A percentile compares a stretch with the other conserved stretches of the same genome.
phyloP scores from a whole-genome alignment of 2,329 filamentous ascomycete genomes.

The Arthroderma sp. region DNA sequence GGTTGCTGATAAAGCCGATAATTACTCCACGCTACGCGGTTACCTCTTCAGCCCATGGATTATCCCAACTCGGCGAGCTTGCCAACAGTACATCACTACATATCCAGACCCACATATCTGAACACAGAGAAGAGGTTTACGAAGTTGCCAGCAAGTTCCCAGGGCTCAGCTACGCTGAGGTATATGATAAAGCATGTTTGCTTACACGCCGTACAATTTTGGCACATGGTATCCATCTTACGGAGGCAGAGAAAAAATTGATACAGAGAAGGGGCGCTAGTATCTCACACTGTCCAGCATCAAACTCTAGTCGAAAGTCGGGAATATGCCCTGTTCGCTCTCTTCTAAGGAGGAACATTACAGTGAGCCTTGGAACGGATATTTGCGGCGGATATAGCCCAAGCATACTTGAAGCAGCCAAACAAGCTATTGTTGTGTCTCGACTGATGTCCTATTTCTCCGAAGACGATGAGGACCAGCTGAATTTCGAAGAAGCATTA shows the following conservation, averaged over 20 bases:
- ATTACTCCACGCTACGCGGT: constrained; percentile 58
- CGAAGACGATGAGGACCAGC: constrained; percentile 32
- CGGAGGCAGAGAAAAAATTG: constrained; percentile 49
- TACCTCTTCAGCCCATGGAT: constrained; percentile 50
- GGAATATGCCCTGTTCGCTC: constrained; percentile 64
- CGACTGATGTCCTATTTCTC: constrained; percentile 50
- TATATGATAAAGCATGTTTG: constrained; percentile 64
- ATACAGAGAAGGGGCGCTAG: constrained; percentile 50
- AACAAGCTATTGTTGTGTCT: constrained; percentile 68
- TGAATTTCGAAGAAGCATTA: constrained; percentile 74
- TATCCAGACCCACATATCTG: constrained; percentile 80
- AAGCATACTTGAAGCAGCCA: constrained; percentile 66
- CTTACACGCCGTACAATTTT: constrained; percentile 63
- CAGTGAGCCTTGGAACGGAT: constrained; percentile 79
- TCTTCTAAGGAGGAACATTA: constrained; percentile 60
- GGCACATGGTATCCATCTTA: constrained; percentile 72
- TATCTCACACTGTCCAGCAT: constrained; percentile 75
- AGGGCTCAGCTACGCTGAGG: constrained; percentile 51
- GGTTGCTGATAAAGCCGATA: constrained; percentile 56
- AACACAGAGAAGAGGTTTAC: constrained; percentile 61
- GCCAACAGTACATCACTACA: too few species aligned
- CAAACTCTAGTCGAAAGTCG: constrained; percentile 69
- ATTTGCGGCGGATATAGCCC: constrained; percentile 77
- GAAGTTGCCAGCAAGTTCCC: constrained; percentile 63
- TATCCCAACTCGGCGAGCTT: constrained; percentile 51